Base-by-base conservation (phyloP, 2,329 filamentous ascomycete species). In the Xylariaceae sp. region DNA sequence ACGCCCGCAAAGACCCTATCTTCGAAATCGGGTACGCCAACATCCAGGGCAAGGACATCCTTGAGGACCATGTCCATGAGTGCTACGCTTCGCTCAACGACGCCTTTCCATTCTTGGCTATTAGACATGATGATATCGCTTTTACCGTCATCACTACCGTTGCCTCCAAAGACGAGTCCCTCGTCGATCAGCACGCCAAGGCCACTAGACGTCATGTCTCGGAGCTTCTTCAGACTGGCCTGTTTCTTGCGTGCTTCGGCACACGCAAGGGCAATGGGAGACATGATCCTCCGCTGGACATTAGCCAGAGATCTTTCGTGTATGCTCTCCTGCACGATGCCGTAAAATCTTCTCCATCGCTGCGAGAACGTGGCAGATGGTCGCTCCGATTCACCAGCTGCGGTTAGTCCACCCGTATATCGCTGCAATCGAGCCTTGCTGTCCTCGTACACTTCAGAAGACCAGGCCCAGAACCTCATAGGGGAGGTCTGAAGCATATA, bases 401-500 rank as follows among this genome's bases (percentile, higher is more conserved):
- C 62, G 9, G 53, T 51, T 41, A 51, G 50, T 11, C 60, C 59
- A 10, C 55, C 54, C 18, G 67, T 59, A 36, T 69, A 62, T 46
- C 71, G 68, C 34, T 66, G 73, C 63, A 73, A 78, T 17, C 76
- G 77, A 34, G 64, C 54, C 48, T 72, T 73, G 62, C 77, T 86
- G 63, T 90, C 84, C 42, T 69, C 68, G 66, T 87, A 92, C 33
- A 95, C 80, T 43, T 88, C 86, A 63, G 79, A 80, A 7, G 82
- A 75, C 82, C 88, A 90, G 3, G 76, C 73, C 83, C 85, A 93
- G 33, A 96, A 69, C 16, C 89, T 80, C 39, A 86, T 63, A 0
- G 94, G 94, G 1, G 87, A 90, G 0, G 87, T 96, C 69, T 99
- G 94, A 9, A 95, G 73, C 13, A 89, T 87, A 70, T 97, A 97